These are phyloP conservation scores for Trichopus zeylanicus DNA, from an alignment of 116 monocot genomes.

Conservation along the genomic window DNA sequence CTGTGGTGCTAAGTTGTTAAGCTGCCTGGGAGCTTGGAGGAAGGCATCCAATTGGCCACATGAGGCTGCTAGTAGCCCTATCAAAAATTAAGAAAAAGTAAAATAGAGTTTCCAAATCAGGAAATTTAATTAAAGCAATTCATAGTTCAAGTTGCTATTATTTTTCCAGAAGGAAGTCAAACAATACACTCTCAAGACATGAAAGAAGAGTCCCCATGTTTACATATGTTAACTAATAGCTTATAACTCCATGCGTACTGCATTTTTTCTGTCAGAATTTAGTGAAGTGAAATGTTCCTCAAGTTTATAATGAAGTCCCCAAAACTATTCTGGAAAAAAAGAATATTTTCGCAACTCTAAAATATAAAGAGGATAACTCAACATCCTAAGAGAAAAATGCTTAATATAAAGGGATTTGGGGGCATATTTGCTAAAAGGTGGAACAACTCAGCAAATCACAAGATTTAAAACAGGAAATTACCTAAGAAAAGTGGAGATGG, in stretches of 20 bases:
- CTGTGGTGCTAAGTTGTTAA: not conserved
- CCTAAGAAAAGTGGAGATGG: constrained; percentile 48
- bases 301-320: too few relatives aligned
- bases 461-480: constrained; percentile 11
- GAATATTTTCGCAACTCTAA: too few relatives aligned
- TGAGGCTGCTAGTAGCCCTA: constrained; percentile 5
- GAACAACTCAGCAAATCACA: not conserved
- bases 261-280: too few relatives aligned
- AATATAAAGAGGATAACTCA: too few relatives aligned
- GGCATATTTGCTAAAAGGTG: too few relatives aligned
- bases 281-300: too few relatives aligned
- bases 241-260: too few relatives aligned
- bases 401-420: not conserved
- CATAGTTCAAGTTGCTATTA: not conserved
- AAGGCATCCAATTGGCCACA: constrained; percentile 7
- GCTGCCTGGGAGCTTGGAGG: not conserved
- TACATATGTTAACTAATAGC: too few relatives aligned
- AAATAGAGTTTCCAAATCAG: not conserved
- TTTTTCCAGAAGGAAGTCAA: not conserved
- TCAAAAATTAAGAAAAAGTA: not conserved
- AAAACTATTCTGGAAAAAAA: too few relatives aligned
- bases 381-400: not conserved
- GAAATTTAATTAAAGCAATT: not conserved
- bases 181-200: not conserved
- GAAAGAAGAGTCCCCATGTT: not conserved